A percentile compares a stretch with the other conserved stretches of the same genome.
These are phyloP conservation scores for Polygonum maritimum DNA, from an alignment of 148 eudicot genomes.

Conservation along the genomic window DNA sequence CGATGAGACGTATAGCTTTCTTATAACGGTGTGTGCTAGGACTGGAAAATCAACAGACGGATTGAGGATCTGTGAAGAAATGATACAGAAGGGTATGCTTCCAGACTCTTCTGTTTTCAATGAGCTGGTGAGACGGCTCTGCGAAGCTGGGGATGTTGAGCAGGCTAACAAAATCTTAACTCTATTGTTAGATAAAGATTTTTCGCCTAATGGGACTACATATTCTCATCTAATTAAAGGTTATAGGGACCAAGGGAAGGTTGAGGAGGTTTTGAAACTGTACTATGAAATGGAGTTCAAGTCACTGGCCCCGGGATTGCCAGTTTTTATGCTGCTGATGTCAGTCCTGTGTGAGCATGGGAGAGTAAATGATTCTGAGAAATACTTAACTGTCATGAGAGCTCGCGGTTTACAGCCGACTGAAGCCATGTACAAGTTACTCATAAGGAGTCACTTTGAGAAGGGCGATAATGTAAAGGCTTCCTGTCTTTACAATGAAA, in stretches of 20 bases:
- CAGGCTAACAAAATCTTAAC: slow-evolving; percentile 65
- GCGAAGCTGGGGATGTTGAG: slow-evolving; percentile 32
- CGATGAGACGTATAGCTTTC: slow-evolving; percentile 50
- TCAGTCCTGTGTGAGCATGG: slow-evolving; percentile 29
- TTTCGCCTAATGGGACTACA: slow-evolving; percentile 43
- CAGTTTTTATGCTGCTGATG: slow-evolving; percentile 38
- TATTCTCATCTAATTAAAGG: slow-evolving; percentile 54
- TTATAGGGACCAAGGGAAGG: slow-evolving; percentile 40
- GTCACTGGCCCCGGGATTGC: slow-evolving; percentile 34
- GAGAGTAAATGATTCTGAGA: slow-evolving; percentile 51
- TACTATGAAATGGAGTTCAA: slow-evolving; percentile 71
- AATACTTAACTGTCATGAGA: slow-evolving; percentile 51
- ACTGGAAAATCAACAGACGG: slow-evolving; percentile 34
- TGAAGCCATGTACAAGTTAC: slow-evolving; percentile 23
- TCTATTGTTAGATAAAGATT: slow-evolving; percentile 53
- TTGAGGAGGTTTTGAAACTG: slow-evolving; percentile 50
- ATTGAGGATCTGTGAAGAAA: slow-evolving; percentile 42
- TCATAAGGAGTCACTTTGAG: slow-evolving; percentile 28
- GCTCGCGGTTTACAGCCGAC: slow-evolving; percentile 27
- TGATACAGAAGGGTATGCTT: slow-evolving; percentile 41
- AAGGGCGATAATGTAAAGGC: slow-evolving; percentile 39
- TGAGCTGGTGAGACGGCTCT: slow-evolving; percentile 42
- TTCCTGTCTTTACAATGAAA: slow-evolving; percentile 27
- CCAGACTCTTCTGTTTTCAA: slow-evolving; percentile 54
- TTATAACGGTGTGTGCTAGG: slow-evolving; percentile 47